These are phyloP conservation scores for Phyllosticta paracitricarpa DNA, from an alignment of 2,329 filamentous ascomycete species.

Conservation along the genomic window DNA sequence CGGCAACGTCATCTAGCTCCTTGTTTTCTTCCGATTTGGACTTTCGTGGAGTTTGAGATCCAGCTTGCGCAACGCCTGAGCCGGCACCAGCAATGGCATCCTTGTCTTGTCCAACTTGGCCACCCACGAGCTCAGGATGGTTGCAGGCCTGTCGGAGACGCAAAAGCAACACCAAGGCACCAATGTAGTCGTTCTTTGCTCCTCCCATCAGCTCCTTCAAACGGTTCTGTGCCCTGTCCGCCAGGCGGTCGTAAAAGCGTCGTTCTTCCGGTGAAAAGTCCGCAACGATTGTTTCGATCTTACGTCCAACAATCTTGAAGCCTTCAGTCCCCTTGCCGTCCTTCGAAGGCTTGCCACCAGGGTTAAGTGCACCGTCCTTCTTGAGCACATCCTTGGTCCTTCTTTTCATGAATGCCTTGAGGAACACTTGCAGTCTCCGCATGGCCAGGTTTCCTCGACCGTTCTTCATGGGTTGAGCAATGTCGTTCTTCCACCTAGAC, in stretches of 20 bases:
- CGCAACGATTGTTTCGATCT: conserved; percentile 69
- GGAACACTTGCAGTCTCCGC: conserved; percentile 68
- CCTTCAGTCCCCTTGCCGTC: conserved; percentile 47
- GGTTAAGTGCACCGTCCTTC: conserved; percentile 69
- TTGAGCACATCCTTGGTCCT: conserved; percentile 95
- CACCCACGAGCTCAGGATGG: conserved; percentile 78
- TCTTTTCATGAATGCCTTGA: conserved; percentile 97
- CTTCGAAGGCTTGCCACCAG: conserved; percentile 53
- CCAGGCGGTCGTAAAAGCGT: conserved; percentile 74
- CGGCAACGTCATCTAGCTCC: conserved; percentile 73
- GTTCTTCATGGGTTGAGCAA: conserved; percentile 80
- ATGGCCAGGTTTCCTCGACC: conserved; percentile 86
- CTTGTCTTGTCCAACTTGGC: conserved; percentile 76
- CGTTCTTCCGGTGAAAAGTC: conserved; percentile 73
- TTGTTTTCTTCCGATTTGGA: conserved; percentile 43
- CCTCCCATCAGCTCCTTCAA: conserved; percentile 81
- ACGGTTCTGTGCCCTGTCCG: conserved; percentile 74
- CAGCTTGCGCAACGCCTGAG: conserved; percentile 7
- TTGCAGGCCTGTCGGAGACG: conserved; percentile 90
- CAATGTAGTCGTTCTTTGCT: conserved; percentile 77
- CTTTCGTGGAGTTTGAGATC: conserved; percentile 25
- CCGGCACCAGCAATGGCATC: conserved; percentile 58
- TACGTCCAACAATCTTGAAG: conserved; percentile 88
- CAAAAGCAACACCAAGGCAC: conserved; percentile 83
- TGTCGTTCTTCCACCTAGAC: conserved; percentile 80